Evolutionary conservation across 2,329 filamentous ascomycete genomes (phyloP).

Genomic region (Trichoderma sp.): DNA sequence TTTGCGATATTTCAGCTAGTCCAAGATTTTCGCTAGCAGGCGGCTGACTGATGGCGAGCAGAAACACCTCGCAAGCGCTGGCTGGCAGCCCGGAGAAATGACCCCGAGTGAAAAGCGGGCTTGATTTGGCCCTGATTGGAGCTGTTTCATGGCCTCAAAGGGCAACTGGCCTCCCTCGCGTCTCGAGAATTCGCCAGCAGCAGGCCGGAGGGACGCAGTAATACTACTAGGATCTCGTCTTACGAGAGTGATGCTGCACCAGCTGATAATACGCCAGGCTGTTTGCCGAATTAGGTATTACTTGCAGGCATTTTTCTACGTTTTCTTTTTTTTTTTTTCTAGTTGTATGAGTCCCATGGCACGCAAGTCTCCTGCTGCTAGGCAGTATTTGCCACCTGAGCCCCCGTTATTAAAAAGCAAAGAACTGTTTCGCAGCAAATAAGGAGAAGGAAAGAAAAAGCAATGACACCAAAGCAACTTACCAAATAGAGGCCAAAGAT

Average conservation of each 20-base stretch:
- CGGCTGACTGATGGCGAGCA: constrained; percentile 5
- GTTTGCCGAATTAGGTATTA: background rate
- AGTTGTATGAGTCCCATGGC: background rate
- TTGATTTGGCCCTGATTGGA: constrained; percentile 26
- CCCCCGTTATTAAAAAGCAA: constrained; percentile 14
- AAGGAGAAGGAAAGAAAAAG: background rate
- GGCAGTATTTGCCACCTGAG: background rate
- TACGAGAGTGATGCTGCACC: background rate
- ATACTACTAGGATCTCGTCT: background rate
- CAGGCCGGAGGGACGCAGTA: background rate
- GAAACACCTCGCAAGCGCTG: background rate
- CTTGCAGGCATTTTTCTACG: background rate
- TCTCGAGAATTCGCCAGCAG: background rate
- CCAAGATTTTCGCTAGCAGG: constrained; percentile 6
- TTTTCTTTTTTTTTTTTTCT: background rate
- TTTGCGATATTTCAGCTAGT: constrained; percentile 20
- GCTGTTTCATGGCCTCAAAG: constrained; percentile 12
- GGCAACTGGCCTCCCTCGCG: constrained; percentile 7
- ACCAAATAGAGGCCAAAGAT: background rate
- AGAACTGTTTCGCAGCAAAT: constrained; percentile 2
- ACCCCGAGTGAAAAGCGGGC: constrained; percentile 35
- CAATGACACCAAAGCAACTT: background rate
- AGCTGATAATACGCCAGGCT: background rate
- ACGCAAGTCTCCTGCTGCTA: no score
- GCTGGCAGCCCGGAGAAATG: constrained; percentile 30